Conservation (phyloP, 2,329 filamentous ascomycete species). For the Huntiella omanensis region DNA sequence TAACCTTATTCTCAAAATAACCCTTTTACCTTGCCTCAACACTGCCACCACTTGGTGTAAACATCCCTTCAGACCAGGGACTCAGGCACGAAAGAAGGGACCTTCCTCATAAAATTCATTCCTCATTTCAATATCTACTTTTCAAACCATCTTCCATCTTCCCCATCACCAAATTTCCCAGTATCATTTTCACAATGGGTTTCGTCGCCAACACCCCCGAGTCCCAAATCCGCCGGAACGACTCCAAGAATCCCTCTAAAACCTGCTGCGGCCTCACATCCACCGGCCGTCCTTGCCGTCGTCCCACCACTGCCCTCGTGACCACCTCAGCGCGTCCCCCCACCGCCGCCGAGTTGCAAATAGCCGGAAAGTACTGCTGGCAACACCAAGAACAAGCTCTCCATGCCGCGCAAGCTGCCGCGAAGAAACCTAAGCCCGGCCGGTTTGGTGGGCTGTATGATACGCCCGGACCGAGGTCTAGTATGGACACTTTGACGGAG, state of each 20-base stretch:
- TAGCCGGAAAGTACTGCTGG: constrained; percentile 66
- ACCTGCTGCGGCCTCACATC: constrained; percentile 81
- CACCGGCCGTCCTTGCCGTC: constrained; percentile 65
- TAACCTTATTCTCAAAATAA: too few relatives aligned
- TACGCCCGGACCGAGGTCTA: too few relatives aligned
- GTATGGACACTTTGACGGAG: constrained; percentile 67
- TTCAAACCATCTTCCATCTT: background rate
- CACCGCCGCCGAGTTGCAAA: constrained; percentile 19
- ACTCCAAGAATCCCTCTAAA: constrained; percentile 65
- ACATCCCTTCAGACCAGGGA: too few relatives aligned
- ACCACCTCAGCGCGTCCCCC: constrained; percentile 13
- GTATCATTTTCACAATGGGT: constrained; percentile 17
- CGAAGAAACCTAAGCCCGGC: too few relatives aligned
- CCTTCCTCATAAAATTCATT: background rate
- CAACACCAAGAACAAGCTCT: constrained; percentile 80
- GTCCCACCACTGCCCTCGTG: constrained; percentile 30
- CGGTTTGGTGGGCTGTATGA: constrained; percentile 47
- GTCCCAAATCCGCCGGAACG: constrained; percentile 34
- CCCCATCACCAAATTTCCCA: background rate
- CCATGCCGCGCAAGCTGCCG: constrained; percentile 22
- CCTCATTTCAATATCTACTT: background rate
- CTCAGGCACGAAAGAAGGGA: too few relatives aligned
- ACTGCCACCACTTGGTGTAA: too few relatives aligned
- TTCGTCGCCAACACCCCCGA: constrained; percentile 20
- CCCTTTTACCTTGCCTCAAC: too few relatives aligned